These are phyloP conservation scores for Posidonia australis DNA, from an alignment of 106 monocot species.

Conservation along the genomic window DNA sequence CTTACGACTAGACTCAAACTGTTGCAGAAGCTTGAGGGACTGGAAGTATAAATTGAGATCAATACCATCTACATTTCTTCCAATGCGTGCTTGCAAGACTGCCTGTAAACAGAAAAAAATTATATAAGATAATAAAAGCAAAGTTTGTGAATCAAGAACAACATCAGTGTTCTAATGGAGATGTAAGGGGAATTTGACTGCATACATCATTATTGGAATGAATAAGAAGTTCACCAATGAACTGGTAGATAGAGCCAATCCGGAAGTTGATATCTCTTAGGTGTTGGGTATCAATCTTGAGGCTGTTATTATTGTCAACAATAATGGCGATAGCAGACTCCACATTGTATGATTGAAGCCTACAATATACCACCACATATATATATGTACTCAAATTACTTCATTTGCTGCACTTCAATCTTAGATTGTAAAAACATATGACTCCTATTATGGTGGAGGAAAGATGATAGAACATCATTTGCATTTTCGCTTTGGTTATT, in stretches of 20 bases:
- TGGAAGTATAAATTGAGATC: slow-evolving; percentile 85
- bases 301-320: slow-evolving; percentile 26
- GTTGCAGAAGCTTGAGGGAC: slow-evolving; percentile 50
- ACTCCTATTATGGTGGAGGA: not conserved
- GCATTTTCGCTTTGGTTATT: no score
- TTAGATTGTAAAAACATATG: not conserved
- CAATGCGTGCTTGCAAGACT: slow-evolving; percentile 58
- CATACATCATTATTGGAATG: slow-evolving; percentile 42
- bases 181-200: not conserved
- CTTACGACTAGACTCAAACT: slow-evolving; percentile 26
- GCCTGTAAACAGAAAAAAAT: slow-evolving; percentile 26
- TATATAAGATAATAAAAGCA: not conserved
- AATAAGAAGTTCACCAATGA: slow-evolving; percentile 81
- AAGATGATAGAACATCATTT: no score
- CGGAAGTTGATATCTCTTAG: slow-evolving; percentile 43
- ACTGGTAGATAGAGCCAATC: slow-evolving; percentile 61
- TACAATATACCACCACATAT: slow-evolving; percentile 3
- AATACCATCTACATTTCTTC: slow-evolving; percentile 80
- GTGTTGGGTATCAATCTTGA: slow-evolving; percentile 55
- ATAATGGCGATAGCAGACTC: slow-evolving; percentile 65
- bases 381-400: not conserved
- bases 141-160: no score
- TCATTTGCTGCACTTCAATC: no score
- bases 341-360: slow-evolving; percentile 43
- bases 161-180: no score